These are phyloP conservation scores for Coemansia sp. DNA, from an alignment of 192 early-diverging fungal species.

Conservation along the genomic window DNA sequence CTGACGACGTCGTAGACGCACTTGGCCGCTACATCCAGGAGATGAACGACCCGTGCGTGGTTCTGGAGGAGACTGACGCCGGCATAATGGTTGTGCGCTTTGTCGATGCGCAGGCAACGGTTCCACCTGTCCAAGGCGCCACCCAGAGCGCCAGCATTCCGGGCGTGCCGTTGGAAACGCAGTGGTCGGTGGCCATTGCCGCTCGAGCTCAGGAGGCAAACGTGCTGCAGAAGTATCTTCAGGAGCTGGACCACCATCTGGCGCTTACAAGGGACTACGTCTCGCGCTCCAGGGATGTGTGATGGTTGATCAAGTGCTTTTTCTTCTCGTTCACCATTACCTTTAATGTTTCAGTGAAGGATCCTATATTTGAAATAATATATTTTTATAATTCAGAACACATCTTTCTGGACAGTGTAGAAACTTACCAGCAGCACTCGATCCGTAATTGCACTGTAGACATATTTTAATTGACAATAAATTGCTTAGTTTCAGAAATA, in stretches of 20 bases:
- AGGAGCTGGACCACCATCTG: slow-evolving; percentile 36
- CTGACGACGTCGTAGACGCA: not conserved
- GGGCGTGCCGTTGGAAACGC: slow-evolving; percentile 15
- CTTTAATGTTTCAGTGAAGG: too few relatives aligned
- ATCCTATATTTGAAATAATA: too few relatives aligned
- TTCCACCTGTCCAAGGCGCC: slow-evolving; percentile 3
- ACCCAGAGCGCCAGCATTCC: not conserved
- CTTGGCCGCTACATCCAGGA: slow-evolving; percentile 33
- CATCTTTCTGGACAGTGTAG: too few relatives aligned
- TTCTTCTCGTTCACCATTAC: not conserved
- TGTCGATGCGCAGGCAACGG: slow-evolving; percentile 10
- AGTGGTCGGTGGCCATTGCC: slow-evolving; percentile 21
- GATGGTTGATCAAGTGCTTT: not conserved
- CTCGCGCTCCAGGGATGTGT: not conserved
- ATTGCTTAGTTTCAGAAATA: too few relatives aligned
- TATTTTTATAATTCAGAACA: too few relatives aligned
- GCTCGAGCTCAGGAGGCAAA: slow-evolving; percentile 17
- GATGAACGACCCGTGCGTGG: slow-evolving; percentile 29
- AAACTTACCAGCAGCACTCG: too few relatives aligned
- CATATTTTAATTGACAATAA: too few relatives aligned
- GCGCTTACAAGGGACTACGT: slow-evolving; percentile 41
- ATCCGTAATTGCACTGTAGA: too few relatives aligned
- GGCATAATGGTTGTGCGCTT: slow-evolving; percentile 15
- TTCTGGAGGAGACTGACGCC: slow-evolving; percentile 1
- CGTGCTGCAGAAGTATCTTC: slow-evolving; percentile 16